phyloP scores from a whole-genome alignment of 306 rosid genomes.

The Leucaena leucocephala region DNA sequence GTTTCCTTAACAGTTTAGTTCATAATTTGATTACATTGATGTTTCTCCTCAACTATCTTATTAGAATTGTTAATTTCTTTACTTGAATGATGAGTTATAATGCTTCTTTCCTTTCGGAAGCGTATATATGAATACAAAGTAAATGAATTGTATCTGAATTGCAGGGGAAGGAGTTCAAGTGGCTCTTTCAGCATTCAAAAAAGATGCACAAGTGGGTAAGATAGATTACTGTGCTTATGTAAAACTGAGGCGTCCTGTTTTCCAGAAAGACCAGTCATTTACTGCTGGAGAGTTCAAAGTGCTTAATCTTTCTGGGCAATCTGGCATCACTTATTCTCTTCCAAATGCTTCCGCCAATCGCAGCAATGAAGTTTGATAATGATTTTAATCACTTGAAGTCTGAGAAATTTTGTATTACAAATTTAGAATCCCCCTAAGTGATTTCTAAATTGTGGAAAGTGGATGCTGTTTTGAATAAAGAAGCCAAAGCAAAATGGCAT shows the following conservation, averaged over 20 bases:
- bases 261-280: slow-evolving; percentile 34
- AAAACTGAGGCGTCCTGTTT: slow-evolving; percentile 65
- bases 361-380: slow-evolving; percentile 3
- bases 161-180: slow-evolving; percentile 80
- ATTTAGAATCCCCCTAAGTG: not conserved
- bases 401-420: not conserved
- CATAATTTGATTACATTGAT: not conserved
- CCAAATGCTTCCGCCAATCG: not conserved
- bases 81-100: not conserved
- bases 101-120: not conserved
- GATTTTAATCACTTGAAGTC: not conserved
- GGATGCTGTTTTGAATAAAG: not conserved
- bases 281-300: slow-evolving; percentile 60
- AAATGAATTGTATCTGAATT: not conserved
- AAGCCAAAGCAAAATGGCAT: not conserved
- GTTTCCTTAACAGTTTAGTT: not conserved
- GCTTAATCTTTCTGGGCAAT: slow-evolving; percentile 40
- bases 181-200: slow-evolving; percentile 53
- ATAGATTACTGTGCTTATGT: slow-evolving; percentile 74
- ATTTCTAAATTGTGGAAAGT: not conserved
- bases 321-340: slow-evolving; percentile 44
- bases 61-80: not conserved
- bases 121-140: not conserved
- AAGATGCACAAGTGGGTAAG: slow-evolving; percentile 47
- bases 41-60: not conserved